Conservation (phyloP, 768 basidiomycete species). For the Terana coerulea region DNA sequence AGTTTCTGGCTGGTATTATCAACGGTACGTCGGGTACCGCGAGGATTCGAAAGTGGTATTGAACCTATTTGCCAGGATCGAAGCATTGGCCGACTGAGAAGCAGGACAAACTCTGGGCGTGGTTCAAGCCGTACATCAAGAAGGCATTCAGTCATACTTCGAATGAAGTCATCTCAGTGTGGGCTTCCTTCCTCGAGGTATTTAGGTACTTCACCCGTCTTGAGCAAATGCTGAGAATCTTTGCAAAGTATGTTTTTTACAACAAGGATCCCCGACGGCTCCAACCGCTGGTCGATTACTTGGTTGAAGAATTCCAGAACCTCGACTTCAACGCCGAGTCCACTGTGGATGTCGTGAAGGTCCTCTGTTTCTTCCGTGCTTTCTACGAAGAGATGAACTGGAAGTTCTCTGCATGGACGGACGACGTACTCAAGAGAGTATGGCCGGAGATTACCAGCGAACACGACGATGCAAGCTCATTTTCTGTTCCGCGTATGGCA, state of each 20-base stretch:
- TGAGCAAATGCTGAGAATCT: background rate
- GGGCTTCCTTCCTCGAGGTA: slow-evolving; percentile 79
- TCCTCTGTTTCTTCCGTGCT: slow-evolving; percentile 62
- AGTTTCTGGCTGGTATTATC: slow-evolving; percentile 73
- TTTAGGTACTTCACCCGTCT: background rate
- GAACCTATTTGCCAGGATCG: slow-evolving; percentile 44
- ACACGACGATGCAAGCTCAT: slow-evolving; percentile 65
- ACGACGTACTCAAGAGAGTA: slow-evolving; percentile 59
- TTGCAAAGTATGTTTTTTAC: slow-evolving; percentile 63
- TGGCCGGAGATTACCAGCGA: slow-evolving; percentile 67
- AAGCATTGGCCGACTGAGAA: slow-evolving; percentile 84
- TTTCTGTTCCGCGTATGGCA: slow-evolving; percentile 4
- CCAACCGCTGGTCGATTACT: slow-evolving; percentile 72
- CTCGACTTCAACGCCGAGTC: slow-evolving; percentile 81
- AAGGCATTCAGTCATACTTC: slow-evolving; percentile 68
- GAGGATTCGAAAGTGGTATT: slow-evolving; percentile 2
- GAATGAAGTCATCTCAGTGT: slow-evolving; percentile 75
- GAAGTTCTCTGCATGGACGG: slow-evolving; percentile 78
- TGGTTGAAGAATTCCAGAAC: slow-evolving; percentile 57
- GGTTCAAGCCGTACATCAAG: slow-evolving; percentile 68
- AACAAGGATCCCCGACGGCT: slow-evolving; percentile 80
- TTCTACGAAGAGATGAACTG: slow-evolving; percentile 74
- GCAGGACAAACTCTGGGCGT: slow-evolving; percentile 70
- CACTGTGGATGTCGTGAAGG: slow-evolving; percentile 75
- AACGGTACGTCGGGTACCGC: slow-evolving; percentile 38